Conservation (phyloP, 2,329 filamentous ascomycete species). For the Sphaerulina populicola region DNA sequence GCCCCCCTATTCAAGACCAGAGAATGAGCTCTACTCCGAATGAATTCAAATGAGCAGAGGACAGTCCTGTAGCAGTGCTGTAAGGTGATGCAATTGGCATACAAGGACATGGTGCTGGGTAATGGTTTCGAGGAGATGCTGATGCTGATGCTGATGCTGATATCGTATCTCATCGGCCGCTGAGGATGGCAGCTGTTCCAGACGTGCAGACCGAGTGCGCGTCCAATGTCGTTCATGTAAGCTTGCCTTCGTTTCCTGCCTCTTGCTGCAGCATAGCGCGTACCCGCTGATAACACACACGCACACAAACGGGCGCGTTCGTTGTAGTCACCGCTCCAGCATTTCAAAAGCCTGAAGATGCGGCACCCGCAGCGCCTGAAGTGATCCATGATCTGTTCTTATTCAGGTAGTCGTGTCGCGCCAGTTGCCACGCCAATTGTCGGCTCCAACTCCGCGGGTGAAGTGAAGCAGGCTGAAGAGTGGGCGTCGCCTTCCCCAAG, state of each 20-base stretch:
- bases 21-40: background rate
- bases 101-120: constrained; percentile 13
- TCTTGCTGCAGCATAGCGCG: constrained; percentile 1
- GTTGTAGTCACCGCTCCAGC: constrained; percentile 3
- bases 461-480: constrained; percentile 1
- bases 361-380: background rate
- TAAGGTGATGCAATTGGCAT: background rate
- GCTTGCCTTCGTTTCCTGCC: background rate
- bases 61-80: background rate
- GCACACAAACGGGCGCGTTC: constrained; percentile 13
- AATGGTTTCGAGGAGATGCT: constrained; percentile 11
- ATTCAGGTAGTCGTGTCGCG: background rate
- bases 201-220: background rate
- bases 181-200: background rate
- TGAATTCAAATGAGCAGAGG: background rate
- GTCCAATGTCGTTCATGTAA: background rate
- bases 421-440: too few relatives aligned
- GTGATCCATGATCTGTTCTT: background rate
- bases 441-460: background rate
- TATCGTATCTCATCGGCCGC: background rate
- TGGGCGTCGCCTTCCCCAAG: background rate
- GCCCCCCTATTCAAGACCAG: background rate
- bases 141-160: constrained; percentile 11
- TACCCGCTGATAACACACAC: constrained; percentile 6
- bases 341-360: background rate